Evolutionary conservation across 2,329 filamentous ascomycete genomes (phyloP).

Genomic region (Fusarium anthophilum): DNA sequence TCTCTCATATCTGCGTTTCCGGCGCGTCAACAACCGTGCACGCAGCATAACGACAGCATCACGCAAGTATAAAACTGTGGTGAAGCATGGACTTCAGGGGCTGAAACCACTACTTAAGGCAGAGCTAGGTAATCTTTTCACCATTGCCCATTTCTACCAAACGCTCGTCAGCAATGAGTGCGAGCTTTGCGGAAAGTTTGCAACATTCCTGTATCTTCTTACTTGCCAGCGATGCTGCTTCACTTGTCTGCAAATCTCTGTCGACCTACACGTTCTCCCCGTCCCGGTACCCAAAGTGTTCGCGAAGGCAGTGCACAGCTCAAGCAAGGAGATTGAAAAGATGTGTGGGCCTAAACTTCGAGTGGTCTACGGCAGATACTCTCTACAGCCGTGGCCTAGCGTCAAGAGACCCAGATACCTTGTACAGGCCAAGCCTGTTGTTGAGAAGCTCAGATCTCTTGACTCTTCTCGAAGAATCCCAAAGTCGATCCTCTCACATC

Average conservation of each 20-base stretch:
- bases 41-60: not conserved
- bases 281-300: conserved; percentile 1
- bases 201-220: conserved; percentile 1
- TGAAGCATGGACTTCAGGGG: not conserved
- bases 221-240: conserved; percentile 15
- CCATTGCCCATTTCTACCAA: not conserved
- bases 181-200: conserved; percentile 6
- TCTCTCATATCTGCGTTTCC: conserved; percentile 7
- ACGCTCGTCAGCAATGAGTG: not conserved
- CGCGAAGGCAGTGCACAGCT: not conserved
- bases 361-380: conserved; percentile 12
- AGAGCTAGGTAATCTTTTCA: not conserved
- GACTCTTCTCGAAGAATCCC: not conserved
- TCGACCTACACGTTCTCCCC: not conserved
- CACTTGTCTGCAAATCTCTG: conserved; percentile 12
- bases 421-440: not conserved
- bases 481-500: not conserved
- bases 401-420: conserved; percentile 13
- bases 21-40: not conserved
- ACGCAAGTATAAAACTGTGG: not conserved
- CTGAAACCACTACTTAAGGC: conserved; percentile 10
- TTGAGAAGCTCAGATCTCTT: not conserved
- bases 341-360: not conserved
- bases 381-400: conserved; percentile 1
- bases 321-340: not conserved